phyloP scores from a whole-genome alignment of 1,139 yeast species.

The Protomyces gravidus region DNA sequence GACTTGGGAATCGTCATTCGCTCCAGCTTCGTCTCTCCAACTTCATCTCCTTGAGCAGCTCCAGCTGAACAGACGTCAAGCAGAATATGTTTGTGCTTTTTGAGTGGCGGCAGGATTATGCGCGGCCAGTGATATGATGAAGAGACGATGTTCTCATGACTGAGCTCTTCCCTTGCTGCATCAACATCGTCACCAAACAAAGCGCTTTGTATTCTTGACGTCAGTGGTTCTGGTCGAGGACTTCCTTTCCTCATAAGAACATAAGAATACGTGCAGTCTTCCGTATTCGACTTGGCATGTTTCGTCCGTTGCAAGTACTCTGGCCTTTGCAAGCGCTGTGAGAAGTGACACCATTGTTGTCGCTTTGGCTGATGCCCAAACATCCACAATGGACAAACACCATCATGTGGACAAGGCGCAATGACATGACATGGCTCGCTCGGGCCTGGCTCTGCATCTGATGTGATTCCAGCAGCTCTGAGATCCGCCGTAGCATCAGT shows the following conservation, averaged over 20 bases:
- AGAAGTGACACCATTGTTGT: slow-evolving; percentile 70
- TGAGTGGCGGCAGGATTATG: slow-evolving; percentile 64
- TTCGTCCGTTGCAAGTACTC: slow-evolving; percentile 46
- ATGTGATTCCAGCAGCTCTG: neutral
- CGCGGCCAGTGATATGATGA: slow-evolving; percentile 58
- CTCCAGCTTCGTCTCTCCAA: neutral
- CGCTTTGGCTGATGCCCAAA: slow-evolving; percentile 61
- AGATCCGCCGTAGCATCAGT: neutral
- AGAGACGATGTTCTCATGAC: slow-evolving; percentile 35
- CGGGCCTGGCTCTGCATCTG: too few relatives aligned
- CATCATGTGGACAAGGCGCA: slow-evolving; percentile 91
- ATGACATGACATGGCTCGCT: slow-evolving; percentile 46
- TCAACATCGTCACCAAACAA: slow-evolving; percentile 28
- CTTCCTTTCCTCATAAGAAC: slow-evolving; percentile 61
- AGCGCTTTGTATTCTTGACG: slow-evolving; percentile 35
- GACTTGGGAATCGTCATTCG: slow-evolving; percentile 85
- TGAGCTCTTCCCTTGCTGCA: slow-evolving; percentile 35
- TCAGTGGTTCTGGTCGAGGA: slow-evolving; percentile 16
- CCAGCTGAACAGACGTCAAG: slow-evolving; percentile 66
- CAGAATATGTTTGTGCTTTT: slow-evolving; percentile 76
- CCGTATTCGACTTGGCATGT: slow-evolving; percentile 48
- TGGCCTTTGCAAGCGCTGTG: slow-evolving; percentile 72
- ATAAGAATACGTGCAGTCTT: slow-evolving; percentile 71
- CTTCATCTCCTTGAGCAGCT: neutral
- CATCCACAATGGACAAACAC: slow-evolving; percentile 73